Evolutionary conservation across 2,329 filamentous ascomycete genomes (phyloP), one percentile per base, ranked within the genome.

Genomic region (Xylaria digitata): DNA sequence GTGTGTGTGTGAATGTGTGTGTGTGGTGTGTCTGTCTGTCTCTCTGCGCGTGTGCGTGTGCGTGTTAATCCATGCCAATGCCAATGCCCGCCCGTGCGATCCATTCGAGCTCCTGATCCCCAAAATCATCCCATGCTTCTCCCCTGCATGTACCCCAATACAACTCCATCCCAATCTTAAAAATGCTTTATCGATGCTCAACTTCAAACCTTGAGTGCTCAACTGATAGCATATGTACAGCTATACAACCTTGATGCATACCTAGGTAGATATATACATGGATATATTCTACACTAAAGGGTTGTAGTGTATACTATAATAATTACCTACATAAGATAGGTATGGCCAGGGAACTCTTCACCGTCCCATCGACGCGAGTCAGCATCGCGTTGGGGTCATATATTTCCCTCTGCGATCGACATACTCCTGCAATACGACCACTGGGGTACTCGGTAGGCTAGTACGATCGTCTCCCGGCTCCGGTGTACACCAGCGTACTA

Each of bases 131-230:
- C 26, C 52, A 42, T 40, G 34, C 32, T 54, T 5, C 34, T 26
- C 52, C 52, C 52, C 34, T 42, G 52, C 52, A 40, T 54, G 32
- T 40, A 53, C 50, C 19, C 52, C 52, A 54, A 54, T 42, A 42
- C 19, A 21, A 55, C 37, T 42, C 52, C 11, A 55, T 55, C 37
- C 21, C 19, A 40, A 54, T 54, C n/a, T 54, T 26, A 40, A 54
- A 26, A 37, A 40, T 23, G n/a, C 48, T 32, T 11, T 32, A 21
- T 19, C 19, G 32, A 34, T 32, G 26, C n/a, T 34, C 15, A 23
- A 53, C 17, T 53, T 53, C 49, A 53, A 21, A 17, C 48, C 48
- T 30, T 26, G 5, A 26, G 26, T 26, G 26, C 26, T 26, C 26
- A 26, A 26, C 26, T 26, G 26, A 26, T 26, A 26, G 26, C 26